These are phyloP conservation scores for Globisporangium nagaii DNA, from an alignment of 352 stramenopile species.

Conservation along the genomic window DNA sequence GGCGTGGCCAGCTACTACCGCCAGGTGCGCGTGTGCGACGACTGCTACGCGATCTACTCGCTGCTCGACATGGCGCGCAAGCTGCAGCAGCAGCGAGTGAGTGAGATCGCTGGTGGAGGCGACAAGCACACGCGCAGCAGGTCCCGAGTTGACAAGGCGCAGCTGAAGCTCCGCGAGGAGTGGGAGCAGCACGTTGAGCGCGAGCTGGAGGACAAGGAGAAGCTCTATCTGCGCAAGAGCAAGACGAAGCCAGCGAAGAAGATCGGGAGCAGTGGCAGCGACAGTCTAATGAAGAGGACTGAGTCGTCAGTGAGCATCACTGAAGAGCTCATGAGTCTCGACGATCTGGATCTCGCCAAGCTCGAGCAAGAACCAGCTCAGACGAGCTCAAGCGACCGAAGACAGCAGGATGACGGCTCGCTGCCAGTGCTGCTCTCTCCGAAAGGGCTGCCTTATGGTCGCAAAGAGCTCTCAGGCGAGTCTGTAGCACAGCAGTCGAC, in stretches of 20 bases:
- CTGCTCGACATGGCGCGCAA: slow-evolving; percentile 72
- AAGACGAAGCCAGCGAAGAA: slow-evolving; percentile 3
- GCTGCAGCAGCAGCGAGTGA: slow-evolving; percentile 9
- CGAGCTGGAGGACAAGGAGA: slow-evolving; percentile 51
- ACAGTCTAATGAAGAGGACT: not conserved
- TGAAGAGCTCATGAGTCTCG: not conserved
- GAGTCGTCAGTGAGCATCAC: not conserved
- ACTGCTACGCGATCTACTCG: slow-evolving; percentile 86
- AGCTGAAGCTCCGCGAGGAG: slow-evolving; percentile 29
- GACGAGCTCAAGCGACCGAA: not conserved
- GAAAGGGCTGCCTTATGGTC: not conserved
- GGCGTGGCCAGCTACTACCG: slow-evolving; percentile 74
- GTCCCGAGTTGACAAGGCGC: slow-evolving; percentile 11
- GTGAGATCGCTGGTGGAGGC: slow-evolving; percentile 13
- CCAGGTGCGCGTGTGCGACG: slow-evolving; percentile 74
- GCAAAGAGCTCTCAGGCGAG: not conserved
- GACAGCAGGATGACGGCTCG: slow-evolving; percentile 1
- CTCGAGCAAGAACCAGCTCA: not conserved
- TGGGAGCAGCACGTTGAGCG: slow-evolving; percentile 37
- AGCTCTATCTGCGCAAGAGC: slow-evolving; percentile 25
- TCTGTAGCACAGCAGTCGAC: no score
- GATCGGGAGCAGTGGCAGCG: not conserved
- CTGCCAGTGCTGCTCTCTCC: slow-evolving; percentile 9
- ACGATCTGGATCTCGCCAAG: not conserved
- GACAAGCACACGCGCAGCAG: slow-evolving; percentile 15